Conservation (phyloP, 352 stramenopile species). For the Phytophthora citricola region DNA sequence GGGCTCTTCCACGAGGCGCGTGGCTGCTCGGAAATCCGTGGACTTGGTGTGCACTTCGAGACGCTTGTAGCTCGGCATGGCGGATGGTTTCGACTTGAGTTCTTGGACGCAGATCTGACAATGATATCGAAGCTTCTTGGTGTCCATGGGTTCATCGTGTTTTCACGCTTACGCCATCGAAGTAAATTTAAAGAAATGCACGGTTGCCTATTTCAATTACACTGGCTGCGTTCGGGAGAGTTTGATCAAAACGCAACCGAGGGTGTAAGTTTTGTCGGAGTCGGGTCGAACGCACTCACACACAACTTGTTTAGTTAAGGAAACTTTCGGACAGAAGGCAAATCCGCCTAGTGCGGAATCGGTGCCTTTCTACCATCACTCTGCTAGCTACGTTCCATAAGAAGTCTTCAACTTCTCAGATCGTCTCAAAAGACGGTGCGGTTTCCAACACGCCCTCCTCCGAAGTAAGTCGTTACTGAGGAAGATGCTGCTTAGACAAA, state of each 20-base stretch:
- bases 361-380: too few relatives aligned
- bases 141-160: neutral
- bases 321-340: too few relatives aligned
- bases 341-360: too few relatives aligned
- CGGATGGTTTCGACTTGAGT: constrained; percentile 1
- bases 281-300: too few relatives aligned
- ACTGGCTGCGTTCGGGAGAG: too few relatives aligned
- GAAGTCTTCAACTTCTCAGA: too few relatives aligned
- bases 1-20: constrained; percentile 37
- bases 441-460: constrained; percentile 10
- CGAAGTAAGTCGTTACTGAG: neutral
- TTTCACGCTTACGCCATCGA: neutral
- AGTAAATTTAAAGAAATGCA: neutral
- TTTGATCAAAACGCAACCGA: too few relatives aligned
- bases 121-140: neutral
- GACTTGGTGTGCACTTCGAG: constrained; percentile 56
- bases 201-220: too few relatives aligned
- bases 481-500: constrained; percentile 1
- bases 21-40: constrained; percentile 50
- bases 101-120: constrained; percentile 19
- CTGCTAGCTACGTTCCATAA: too few relatives aligned
- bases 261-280: too few relatives aligned
- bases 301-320: too few relatives aligned
- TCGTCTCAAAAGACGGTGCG: neutral
- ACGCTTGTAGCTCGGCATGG: constrained; percentile 45